Evolutionary conservation across 1,284 basidiomycete species (phyloP).

Genomic region (Pulveroboletus ridleyi): DNA sequence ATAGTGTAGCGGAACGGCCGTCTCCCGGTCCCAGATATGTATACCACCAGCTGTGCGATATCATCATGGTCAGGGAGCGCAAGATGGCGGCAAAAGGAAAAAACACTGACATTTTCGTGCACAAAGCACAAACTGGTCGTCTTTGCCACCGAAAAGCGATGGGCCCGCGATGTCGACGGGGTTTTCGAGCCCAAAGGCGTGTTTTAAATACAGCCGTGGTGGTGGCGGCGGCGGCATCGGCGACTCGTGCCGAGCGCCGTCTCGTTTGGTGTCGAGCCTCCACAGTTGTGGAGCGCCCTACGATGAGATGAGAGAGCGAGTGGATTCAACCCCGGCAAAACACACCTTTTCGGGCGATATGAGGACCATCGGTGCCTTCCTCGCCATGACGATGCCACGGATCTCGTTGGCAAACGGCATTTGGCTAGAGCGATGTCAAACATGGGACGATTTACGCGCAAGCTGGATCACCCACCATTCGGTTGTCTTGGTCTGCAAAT

Average conservation of each 20-base stretch:
- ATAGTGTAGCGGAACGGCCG: slow-evolving; percentile 69
- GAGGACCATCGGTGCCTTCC: slow-evolving; percentile 65
- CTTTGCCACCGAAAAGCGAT: slow-evolving; percentile 80
- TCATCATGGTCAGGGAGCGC: slow-evolving; percentile 4
- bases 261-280: slow-evolving; percentile 72
- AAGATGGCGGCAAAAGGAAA: slow-evolving; percentile 10
- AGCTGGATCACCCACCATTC: slow-evolving; percentile 60
- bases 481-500: slow-evolving; percentile 63
- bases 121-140: slow-evolving; percentile 78
- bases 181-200: slow-evolving; percentile 74
- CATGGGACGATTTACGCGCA: slow-evolving; percentile 3
- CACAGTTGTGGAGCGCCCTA: slow-evolving; percentile 84
- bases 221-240: slow-evolving; percentile 37
- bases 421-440: slow-evolving; percentile 51
- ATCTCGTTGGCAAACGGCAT: slow-evolving; percentile 83
- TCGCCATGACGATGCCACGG: slow-evolving; percentile 72
- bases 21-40: slow-evolving; percentile 86
- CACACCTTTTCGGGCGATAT: slow-evolving; percentile 63
- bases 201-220: slow-evolving; percentile 59
- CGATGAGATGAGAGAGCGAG: slow-evolving; percentile 17
- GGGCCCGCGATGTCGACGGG: slow-evolving; percentile 78
- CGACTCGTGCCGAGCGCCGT: slow-evolving; percentile 44
- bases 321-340: not conserved
- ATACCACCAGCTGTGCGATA: slow-evolving; percentile 68
- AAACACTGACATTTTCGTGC: slow-evolving; percentile 66